Evolutionary conservation across 1,139 yeast genomes (phyloP), one percentile per base, ranked within the genome.

Genomic region (Meyerozyma smithsonii): DNA sequence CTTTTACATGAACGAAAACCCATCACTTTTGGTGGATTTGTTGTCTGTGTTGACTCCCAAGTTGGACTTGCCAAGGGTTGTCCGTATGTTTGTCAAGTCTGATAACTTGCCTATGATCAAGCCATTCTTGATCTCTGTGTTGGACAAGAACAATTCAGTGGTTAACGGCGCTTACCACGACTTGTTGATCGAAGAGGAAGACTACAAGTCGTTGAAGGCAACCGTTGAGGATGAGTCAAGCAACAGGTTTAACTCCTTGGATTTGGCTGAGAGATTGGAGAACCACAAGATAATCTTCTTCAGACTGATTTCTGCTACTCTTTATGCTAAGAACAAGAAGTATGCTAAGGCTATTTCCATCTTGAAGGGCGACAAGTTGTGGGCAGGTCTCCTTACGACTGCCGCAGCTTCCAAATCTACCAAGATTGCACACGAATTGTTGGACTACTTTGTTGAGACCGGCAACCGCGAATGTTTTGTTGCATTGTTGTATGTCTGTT

Each of bases 111-210:
- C 98, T 52, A 74, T 92, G 74, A 85, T 92, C 64, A 90, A 90
- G 67, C 95, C 97, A 52, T 92, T 92, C 71, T 77, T 92, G 64
- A 85, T 89, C 48, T 85, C 94, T 39, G 97, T 92, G 7, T 81
- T 92, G 65, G 84, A 80, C 39, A 90, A 88, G 74, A 94, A 92
- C 69, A 82, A 87, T 59, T 81, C 92, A 14, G 82, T 90, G 45
- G 97, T 92, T 37, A 92, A 92, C 66, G 81, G 84, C 52, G 98
- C 98, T 18, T 90, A 92, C 68, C 97, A 92, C 59, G 96, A 90
- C 55, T 69, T 92, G 58, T 76, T 94, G 65, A 89, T 92, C 48
- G 99, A 92, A 69, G 98, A 92, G 66, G 95, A 89, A 64, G 97
- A 92, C 61, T 81, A 92, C 72, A 87, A 88, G 66, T 83, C 96